phyloP scores from a whole-genome alignment of 2,329 filamentous ascomycete species.

The Sphaerulina musiva region DNA sequence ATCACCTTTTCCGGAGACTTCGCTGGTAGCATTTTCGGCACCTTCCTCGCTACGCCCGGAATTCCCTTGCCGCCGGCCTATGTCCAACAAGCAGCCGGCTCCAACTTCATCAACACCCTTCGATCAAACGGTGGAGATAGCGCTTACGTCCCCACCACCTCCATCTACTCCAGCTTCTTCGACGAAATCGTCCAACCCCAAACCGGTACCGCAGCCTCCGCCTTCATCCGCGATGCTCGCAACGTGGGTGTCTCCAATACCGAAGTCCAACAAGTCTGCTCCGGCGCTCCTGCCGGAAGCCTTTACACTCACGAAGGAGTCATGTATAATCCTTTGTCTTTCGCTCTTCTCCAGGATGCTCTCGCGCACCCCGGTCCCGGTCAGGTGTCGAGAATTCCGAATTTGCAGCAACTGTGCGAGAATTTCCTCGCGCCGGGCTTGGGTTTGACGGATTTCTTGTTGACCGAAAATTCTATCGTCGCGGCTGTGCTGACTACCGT shows the following conservation, averaged over 20 bases:
- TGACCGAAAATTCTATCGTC: slow-evolving; percentile 40
- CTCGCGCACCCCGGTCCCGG: slow-evolving; percentile 45
- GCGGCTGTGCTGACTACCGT: slow-evolving; percentile 36
- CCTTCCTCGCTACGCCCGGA: slow-evolving; percentile 34
- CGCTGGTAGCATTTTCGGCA: slow-evolving; percentile 41
- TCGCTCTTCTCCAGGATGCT: slow-evolving; percentile 44
- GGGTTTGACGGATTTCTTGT: slow-evolving; percentile 42
- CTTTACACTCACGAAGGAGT: slow-evolving; percentile 48
- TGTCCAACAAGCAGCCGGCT: slow-evolving; percentile 44
- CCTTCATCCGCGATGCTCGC: slow-evolving; percentile 38
- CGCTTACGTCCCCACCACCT: slow-evolving; percentile 51
- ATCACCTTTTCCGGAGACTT: slow-evolving; percentile 50
- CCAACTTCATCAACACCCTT: slow-evolving; percentile 40
- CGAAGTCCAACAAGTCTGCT: slow-evolving; percentile 42
- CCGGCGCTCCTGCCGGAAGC: slow-evolving; percentile 36
- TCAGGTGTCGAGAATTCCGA: slow-evolving; percentile 33
- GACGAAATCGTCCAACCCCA: slow-evolving; percentile 51
- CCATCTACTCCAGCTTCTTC: slow-evolving; percentile 43
- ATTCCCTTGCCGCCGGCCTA: slow-evolving; percentile 44
- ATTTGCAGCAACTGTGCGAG: slow-evolving; percentile 39
- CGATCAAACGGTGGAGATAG: slow-evolving; percentile 43
- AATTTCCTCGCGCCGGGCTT: slow-evolving; percentile 36
- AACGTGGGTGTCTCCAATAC: slow-evolving; percentile 47
- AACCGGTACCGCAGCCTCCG: slow-evolving; percentile 42
- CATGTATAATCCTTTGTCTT: slow-evolving; percentile 46